Evolutionary conservation across 768 basidiomycete species (phyloP).

Genomic region (Lentinus brumalis): DNA sequence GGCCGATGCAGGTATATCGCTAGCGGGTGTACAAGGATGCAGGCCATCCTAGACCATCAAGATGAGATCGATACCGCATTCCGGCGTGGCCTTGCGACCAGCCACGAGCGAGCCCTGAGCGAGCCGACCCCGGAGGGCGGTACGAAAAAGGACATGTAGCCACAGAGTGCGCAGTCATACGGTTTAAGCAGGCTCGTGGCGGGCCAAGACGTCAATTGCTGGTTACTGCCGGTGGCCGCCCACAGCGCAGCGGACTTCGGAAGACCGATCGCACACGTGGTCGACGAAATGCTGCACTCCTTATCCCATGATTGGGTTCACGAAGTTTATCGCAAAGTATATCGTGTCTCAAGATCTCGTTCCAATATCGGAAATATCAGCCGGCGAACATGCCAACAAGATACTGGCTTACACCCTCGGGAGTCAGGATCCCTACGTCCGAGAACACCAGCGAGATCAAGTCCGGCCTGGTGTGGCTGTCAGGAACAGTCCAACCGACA

Average conservation of each 20-base stretch:
- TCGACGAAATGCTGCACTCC: constrained; percentile 23
- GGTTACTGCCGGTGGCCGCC: constrained; percentile 5
- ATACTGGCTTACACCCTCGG: constrained; percentile 93
- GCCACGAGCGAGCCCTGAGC: neutral
- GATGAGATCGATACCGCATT: constrained; percentile 19
- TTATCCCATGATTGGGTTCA: constrained; percentile 23
- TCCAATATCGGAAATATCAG: constrained; percentile 33
- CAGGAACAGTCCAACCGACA: constrained; percentile 8
- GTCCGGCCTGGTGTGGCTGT: constrained; percentile 65
- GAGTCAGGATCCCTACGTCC: constrained; percentile 90
- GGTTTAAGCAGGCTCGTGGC: neutral
- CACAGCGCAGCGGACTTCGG: constrained; percentile 12
- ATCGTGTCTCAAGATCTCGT: constrained; percentile 32
- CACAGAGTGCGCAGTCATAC: neutral
- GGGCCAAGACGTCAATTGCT: neutral
- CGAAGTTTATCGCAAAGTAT: constrained; percentile 42
- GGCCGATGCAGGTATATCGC: neutral
- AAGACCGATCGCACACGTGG: constrained; percentile 20
- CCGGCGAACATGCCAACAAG: constrained; percentile 93
- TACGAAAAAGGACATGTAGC: neutral
- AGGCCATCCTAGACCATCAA: constrained; percentile 13
- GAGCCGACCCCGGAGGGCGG: neutral
- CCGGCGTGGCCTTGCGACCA: neutral
- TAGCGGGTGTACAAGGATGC: neutral
- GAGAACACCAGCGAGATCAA: constrained; percentile 92